A percentile compares a stretch with the other conserved stretches of the same genome.
These are phyloP conservation scores for Pythium folliculosum DNA, from an alignment of 352 stramenopile species.

Conservation along the genomic window DNA sequence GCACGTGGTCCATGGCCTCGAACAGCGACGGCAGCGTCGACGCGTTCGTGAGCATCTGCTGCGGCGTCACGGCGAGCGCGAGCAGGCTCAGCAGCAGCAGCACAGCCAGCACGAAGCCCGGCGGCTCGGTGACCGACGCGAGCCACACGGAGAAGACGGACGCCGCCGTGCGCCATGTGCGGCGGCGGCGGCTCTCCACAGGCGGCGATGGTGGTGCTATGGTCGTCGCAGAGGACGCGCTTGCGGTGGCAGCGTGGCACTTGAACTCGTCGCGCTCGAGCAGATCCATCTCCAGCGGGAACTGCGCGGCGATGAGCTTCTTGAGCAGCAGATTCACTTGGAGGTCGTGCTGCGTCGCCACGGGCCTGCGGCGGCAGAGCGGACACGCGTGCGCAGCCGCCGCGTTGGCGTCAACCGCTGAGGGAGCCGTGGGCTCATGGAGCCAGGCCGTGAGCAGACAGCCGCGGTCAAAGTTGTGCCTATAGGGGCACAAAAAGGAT, in stretches of 20 bases:
- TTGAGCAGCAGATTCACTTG: constrained; percentile 74
- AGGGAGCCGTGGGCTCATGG: constrained; percentile 26
- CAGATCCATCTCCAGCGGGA: constrained; percentile 45
- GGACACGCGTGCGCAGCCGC: constrained; percentile 49
- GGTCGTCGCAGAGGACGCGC: not conserved
- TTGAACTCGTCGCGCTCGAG: constrained; percentile 46
- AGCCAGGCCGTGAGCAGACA: constrained; percentile 72
- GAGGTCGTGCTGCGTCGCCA: constrained; percentile 35
- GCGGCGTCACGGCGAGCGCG: constrained; percentile 60
- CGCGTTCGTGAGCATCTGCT: constrained; percentile 58
- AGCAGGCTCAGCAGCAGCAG: constrained; percentile 64
- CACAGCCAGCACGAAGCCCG: constrained; percentile 73
- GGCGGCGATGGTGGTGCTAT: not conserved
- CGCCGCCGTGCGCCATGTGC: constrained; percentile 57
- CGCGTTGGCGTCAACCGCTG: not conserved
- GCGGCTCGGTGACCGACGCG: constrained; percentile 67
- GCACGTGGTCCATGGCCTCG: constrained; percentile 51
- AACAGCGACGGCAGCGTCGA: constrained; percentile 54
- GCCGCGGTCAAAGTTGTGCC: constrained; percentile 84
- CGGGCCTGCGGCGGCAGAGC: constrained; percentile 46
- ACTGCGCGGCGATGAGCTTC: constrained; percentile 56
- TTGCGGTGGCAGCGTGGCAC: not conserved
- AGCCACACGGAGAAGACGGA: constrained; percentile 76
- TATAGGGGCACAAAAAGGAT: constrained; percentile 21
- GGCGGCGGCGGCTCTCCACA: constrained; percentile 25